Conservation (phyloP, 768 basidiomycete species). For the Auriculariales sp. region DNA sequence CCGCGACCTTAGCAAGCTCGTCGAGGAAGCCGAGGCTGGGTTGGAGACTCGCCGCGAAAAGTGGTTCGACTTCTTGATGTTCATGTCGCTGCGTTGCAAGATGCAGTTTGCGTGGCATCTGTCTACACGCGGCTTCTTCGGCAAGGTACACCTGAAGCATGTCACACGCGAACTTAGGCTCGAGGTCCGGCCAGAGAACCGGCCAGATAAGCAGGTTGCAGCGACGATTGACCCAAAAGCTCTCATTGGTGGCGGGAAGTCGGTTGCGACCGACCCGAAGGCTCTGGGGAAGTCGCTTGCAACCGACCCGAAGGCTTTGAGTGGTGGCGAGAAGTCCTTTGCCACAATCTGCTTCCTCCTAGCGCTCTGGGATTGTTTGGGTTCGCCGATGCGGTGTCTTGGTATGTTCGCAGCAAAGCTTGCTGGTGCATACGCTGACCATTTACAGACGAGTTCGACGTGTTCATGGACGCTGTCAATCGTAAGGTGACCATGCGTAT, state of each 20-base stretch:
- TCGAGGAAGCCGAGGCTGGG: constrained; percentile 58
- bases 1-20: constrained; percentile 45
- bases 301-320: constrained; percentile 72
- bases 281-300: constrained; percentile 7
- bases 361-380: constrained; percentile 93
- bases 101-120: constrained; percentile 71
- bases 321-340: constrained; percentile 94
- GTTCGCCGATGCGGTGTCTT: constrained; percentile 85
- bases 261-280: background rate
- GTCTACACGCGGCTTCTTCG: constrained; percentile 74
- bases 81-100: constrained; percentile 77
- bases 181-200: no score
- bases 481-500: constrained; percentile 91
- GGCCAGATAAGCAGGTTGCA: background rate
- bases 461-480: constrained; percentile 93
- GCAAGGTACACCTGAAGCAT: constrained; percentile 83
- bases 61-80: constrained; percentile 81
- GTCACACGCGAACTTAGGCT: constrained; percentile 44
- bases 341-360: constrained; percentile 87
- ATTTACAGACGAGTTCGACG: constrained; percentile 81
- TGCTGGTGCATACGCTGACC: background rate
- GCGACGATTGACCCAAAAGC: no score
- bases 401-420: constrained; percentile 30
- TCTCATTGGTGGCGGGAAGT: background rate
- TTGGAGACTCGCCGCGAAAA: constrained; percentile 47